Base-by-base conservation (phyloP, 495 filamentous ascomycete genomes). In the Penicillium psychrofluorescens region DNA sequence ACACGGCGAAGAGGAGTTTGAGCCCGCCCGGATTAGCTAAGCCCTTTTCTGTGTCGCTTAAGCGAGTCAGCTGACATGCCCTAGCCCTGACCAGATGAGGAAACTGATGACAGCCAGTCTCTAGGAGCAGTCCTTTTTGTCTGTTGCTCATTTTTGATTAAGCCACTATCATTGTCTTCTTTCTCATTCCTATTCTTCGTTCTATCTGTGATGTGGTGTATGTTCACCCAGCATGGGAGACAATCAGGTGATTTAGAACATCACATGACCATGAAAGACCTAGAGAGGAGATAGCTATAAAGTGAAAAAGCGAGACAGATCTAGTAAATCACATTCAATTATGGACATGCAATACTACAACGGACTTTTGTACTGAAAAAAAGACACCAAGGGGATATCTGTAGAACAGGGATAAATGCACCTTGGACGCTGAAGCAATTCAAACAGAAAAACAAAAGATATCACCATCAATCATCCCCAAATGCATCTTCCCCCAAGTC, bases 401-500 rank as follows among this genome's bases (percentile, higher is more conserved):
- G 49, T 54, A 51, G 11, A 54, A 16, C 15, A 16, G 15, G 15
- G 15, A 4, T 41, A 46, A 50, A 59, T 52, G 42, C 45, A 44
- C 36, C 47, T 40, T 45, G 47, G 30, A 49, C 45, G 33, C 36
- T 35, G 29, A 50, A 55, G 46, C 36, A 54, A 22, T 22, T 22
- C 22, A 22, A 22, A 22, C 22, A 22, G 4, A 6, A 22, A 22
- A 22, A 22, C 22, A 22, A 22, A 22, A 22, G 22, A 46, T 13
- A 36, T 49, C 33, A 57, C 56, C 48, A 48, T 53, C 53, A 57
- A 35, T 70, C 58, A 60, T 71, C 67, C 13, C 66, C 70, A 66
- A 88, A 86, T 30, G 74, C 62, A 27, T 73, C 76, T 37, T 78
- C 76, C 33, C 85, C 90, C 35, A 91, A 64, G 62, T 96, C 91